phyloP scores from a whole-genome alignment of 1,284 basidiomycete species.

The Austroboletus novae-zelandiae region DNA sequence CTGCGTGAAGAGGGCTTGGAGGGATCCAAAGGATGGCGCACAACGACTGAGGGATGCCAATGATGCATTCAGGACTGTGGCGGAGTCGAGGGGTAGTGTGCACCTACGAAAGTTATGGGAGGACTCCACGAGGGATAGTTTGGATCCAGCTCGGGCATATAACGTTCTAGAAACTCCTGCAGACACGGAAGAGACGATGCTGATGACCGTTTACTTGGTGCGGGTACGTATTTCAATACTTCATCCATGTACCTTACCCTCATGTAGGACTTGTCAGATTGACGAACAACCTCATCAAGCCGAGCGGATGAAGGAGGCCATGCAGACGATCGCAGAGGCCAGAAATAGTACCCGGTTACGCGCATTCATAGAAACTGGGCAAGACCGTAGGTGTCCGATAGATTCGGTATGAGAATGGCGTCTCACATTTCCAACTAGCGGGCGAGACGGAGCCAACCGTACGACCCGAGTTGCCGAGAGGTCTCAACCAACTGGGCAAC shows the following conservation, averaged over 20 bases:
- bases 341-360: constrained; percentile 72
- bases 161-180: constrained; percentile 66
- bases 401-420: neutral
- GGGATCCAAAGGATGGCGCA: constrained; percentile 44
- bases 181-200: constrained; percentile 72
- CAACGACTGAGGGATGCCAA: constrained; percentile 50
- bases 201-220: constrained; percentile 72
- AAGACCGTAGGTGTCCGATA: constrained; percentile 58
- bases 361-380: constrained; percentile 62
- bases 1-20: constrained; percentile 61
- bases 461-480: constrained; percentile 72
- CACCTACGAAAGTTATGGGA: constrained; percentile 52
- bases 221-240: constrained; percentile 49
- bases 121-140: constrained; percentile 51
- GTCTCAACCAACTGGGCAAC: constrained; percentile 90
- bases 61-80: constrained; percentile 63
- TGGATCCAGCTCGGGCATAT: constrained; percentile 75
- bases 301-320: constrained; percentile 64
- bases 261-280: constrained; percentile 43
- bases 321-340: constrained; percentile 67
- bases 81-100: constrained; percentile 54
- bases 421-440: constrained; percentile 41
- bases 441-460: constrained; percentile 54
- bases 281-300: constrained; percentile 65
- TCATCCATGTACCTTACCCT: constrained; percentile 3